A percentile compares a stretch with the other conserved stretches of the same genome.
Conservation (phyloP, 2,329 filamentous ascomycete genomes). For the Phaeosphaeriaceae sp. region DNA sequence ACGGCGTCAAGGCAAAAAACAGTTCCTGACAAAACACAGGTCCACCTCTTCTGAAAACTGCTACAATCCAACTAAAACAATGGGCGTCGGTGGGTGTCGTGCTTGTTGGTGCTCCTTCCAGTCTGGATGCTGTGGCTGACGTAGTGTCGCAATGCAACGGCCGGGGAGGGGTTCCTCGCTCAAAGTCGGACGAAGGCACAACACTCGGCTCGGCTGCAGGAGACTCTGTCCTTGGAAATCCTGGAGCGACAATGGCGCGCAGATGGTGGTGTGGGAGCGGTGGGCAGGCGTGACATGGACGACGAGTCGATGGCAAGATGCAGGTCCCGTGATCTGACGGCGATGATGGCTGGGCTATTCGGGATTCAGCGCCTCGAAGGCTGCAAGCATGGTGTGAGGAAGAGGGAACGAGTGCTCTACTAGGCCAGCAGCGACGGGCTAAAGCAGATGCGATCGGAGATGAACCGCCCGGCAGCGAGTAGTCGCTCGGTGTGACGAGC, state of each 20-base stretch:
- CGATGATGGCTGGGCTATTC: conserved; percentile 17
- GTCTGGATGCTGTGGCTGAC: conserved; percentile 30
- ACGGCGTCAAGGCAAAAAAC: too few species aligned
- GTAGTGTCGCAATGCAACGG: conserved; percentile 29
- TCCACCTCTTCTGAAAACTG: conserved; percentile 4
- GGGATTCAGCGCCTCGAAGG: conserved; percentile 28
- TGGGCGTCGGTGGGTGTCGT: conserved; percentile 1
- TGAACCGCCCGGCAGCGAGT: conserved; percentile 40
- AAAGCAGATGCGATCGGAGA: conserved; percentile 50
- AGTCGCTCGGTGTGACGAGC: conserved; percentile 32
- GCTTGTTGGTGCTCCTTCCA: conserved; percentile 16
- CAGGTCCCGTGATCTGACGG: conserved; percentile 40
- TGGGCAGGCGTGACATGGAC: conserved; percentile 32
- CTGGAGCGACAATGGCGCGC: conserved; percentile 16
- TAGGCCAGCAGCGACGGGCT: conserved; percentile 25
- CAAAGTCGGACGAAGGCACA: neutral
- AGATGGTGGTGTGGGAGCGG: conserved; percentile 16
- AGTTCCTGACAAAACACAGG: too few species aligned
- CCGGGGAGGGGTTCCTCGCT: conserved; percentile 17
- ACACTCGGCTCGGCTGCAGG: neutral
- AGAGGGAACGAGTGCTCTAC: conserved; percentile 22
- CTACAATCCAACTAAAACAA: neutral
- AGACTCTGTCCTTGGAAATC: neutral
- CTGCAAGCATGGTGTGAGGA: conserved; percentile 35
- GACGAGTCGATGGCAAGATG: conserved; percentile 20